Percentiles rank a stretch among this genome's conserved stretches.
These are phyloP conservation scores for Ogataea ganodermae DNA, from an alignment of 805 yeast genomes.

Conservation along the genomic window DNA sequence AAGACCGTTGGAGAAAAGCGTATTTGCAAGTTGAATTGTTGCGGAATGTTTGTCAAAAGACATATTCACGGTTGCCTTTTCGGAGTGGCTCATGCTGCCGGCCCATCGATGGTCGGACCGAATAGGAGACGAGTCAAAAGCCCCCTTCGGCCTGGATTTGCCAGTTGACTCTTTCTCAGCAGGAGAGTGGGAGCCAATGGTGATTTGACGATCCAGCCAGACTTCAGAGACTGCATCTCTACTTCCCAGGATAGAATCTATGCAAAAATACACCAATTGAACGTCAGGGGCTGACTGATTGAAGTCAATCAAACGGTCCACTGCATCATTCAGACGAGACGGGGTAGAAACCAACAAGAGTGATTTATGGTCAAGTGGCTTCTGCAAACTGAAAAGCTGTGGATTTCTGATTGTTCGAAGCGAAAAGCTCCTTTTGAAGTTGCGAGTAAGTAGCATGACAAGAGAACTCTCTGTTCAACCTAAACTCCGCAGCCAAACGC, in stretches of 20 bases:
- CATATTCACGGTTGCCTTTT: not conserved
- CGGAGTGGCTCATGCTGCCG: slow-evolving; percentile 8
- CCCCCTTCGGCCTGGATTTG: not conserved
- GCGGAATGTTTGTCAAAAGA: slow-evolving; percentile 2
- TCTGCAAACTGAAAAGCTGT: not conserved
- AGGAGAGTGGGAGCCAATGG: slow-evolving; percentile 14
- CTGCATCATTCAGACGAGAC: slow-evolving; percentile 23
- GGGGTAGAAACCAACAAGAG: slow-evolving; percentile 34
- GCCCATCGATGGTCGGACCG: slow-evolving; percentile 17
- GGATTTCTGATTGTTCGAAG: slow-evolving; percentile 29
- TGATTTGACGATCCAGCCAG: slow-evolving; percentile 27
- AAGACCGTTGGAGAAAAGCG: slow-evolving; percentile 30
- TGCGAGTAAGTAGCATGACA: not conserved
- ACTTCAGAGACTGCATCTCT: slow-evolving; percentile 31
- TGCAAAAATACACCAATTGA: slow-evolving; percentile 28
- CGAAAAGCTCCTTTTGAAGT: slow-evolving; percentile 13
- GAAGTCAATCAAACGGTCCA: slow-evolving; percentile 17
- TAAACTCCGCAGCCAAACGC: too few species aligned
- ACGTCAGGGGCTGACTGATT: slow-evolving; percentile 12
- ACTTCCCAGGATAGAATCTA: slow-evolving; percentile 30
- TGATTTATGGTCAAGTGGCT: slow-evolving; percentile 18
- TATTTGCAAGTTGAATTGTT: slow-evolving; percentile 25
- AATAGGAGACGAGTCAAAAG: slow-evolving; percentile 11
- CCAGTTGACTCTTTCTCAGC: slow-evolving; percentile 10
- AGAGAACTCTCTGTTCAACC: too few species aligned